phyloP scores from a whole-genome alignment of 257 asterid genomes.

The Lithospermum erythrorhizon region DNA sequence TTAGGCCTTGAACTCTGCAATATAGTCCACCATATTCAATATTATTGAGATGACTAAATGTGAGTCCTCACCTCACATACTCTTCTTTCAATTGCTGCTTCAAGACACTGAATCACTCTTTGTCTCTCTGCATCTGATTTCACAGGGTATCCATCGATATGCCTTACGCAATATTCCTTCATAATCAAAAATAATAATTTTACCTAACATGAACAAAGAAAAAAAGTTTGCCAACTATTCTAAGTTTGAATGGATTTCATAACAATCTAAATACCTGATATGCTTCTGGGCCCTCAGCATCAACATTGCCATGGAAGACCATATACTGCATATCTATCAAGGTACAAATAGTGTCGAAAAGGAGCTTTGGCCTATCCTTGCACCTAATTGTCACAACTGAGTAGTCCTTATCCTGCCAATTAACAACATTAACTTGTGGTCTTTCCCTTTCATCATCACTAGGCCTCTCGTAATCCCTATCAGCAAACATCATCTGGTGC shows the following conservation, averaged over 20 bases:
- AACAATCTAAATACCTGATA: constrained; percentile 46
- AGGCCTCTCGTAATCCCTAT: constrained; percentile 66
- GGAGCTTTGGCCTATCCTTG: constrained; percentile 87
- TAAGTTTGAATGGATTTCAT: neutral
- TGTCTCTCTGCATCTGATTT: constrained; percentile 95
- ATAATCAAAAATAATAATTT: constrained; percentile 14
- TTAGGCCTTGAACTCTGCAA: neutral
- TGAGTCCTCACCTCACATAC: constrained; percentile 61
- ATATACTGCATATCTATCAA: constrained; percentile 92
- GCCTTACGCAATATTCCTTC: constrained; percentile 89
- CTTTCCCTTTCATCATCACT: constrained; percentile 45
- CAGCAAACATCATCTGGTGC: constrained; percentile 93
- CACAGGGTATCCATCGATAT: constrained; percentile 82
- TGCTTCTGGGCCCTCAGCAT: constrained; percentile 71
- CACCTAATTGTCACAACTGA: constrained; percentile 76
- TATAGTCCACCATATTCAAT: neutral
- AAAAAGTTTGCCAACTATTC: neutral
- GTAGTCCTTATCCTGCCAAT: constrained; percentile 90
- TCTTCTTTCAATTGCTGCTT: constrained; percentile 89
- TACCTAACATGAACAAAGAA: constrained; percentile 2
- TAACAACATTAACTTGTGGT: constrained; percentile 66
- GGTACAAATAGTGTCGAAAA: constrained; percentile 77
- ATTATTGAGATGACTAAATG: neutral
- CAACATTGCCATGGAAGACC: constrained; percentile 85
- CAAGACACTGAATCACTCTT: constrained; percentile 86